A percentile compares a stretch with the other conserved stretches of the same genome.
phyloP scores from a whole-genome alignment of 139 green algal species.

The Coelastrella sp. region DNA sequence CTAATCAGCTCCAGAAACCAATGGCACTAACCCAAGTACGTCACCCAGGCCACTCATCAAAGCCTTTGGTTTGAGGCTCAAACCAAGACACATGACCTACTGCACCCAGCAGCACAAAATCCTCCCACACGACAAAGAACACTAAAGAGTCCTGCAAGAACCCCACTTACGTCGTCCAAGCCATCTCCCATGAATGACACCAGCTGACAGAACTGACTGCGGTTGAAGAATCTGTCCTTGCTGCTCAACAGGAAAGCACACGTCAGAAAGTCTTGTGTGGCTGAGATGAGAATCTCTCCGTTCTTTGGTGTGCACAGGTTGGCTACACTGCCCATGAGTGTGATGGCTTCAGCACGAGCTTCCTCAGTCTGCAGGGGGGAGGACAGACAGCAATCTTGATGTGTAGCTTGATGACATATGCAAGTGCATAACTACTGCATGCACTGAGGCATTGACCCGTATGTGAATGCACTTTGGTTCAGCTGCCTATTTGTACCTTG shows the following conservation, averaged over 20 bases:
- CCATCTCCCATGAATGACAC: conserved; percentile 84
- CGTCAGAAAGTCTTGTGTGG: conserved; percentile 98
- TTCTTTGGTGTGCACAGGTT: conserved; percentile 99
- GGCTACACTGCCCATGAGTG: conserved; percentile 92
- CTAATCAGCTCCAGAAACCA: too few species aligned
- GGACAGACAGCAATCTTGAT: not conserved
- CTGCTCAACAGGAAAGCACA: conserved; percentile 92
- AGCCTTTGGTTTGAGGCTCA: too few species aligned
- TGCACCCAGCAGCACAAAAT: not conserved
- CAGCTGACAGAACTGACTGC: conserved; percentile 78
- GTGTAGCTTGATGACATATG: too few species aligned
- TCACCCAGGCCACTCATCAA: too few species aligned
- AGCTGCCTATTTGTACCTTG: too few species aligned
- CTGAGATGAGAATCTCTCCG: conserved; percentile 95
- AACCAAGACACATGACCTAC: not conserved
- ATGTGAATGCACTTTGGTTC: too few species aligned
- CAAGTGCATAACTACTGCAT: too few species aligned
- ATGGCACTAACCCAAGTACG: too few species aligned
- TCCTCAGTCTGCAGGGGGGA: conserved; percentile 90
- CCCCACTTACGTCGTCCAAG: conserved; percentile 57
- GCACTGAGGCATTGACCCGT: too few species aligned
- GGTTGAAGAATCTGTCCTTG: conserved; percentile 85
- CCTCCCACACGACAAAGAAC: not conserved
- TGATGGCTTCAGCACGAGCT: conserved; percentile 90
- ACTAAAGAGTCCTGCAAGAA: not conserved